Evolutionary conservation across 2,329 filamentous ascomycete genomes (phyloP).

Genomic region (Sporothrix mexicana): DNA sequence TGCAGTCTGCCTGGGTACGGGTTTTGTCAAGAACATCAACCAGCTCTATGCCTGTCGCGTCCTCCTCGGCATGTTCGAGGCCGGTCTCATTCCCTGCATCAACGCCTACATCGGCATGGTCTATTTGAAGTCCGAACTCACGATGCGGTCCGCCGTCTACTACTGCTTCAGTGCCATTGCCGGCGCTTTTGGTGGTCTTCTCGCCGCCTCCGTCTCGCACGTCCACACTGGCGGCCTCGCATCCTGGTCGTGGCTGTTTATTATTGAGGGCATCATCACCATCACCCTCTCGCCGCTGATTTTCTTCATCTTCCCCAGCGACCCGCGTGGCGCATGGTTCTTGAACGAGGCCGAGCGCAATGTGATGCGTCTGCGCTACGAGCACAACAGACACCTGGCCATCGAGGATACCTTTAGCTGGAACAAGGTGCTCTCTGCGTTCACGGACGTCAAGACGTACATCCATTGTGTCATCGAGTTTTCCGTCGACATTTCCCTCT

Average conservation of each 20-base stretch:
- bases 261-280: slow-evolving; percentile 35
- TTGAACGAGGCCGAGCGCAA: slow-evolving; percentile 31
- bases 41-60: slow-evolving; percentile 61
- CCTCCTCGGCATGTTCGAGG: slow-evolving; percentile 64
- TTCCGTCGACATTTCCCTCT: slow-evolving; percentile 42
- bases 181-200: slow-evolving; percentile 34
- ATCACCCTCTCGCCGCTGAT: not conserved
- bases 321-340: slow-evolving; percentile 32
- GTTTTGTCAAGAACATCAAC: slow-evolving; percentile 33
- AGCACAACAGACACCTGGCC: slow-evolving; percentile 29
- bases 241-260: slow-evolving; percentile 34
- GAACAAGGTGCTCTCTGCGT: slow-evolving; percentile 39
- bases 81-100: slow-evolving; percentile 65
- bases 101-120: slow-evolving; percentile 52
- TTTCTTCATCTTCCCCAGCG: slow-evolving; percentile 30
- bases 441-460: slow-evolving; percentile 42
- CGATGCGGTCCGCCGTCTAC: slow-evolving; percentile 30
- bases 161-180: slow-evolving; percentile 32
- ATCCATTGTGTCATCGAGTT: slow-evolving; percentile 47
- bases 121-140: slow-evolving; percentile 33
- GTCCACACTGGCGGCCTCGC: slow-evolving; percentile 25
- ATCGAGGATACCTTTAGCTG: slow-evolving; percentile 33
- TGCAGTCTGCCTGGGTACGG: slow-evolving; percentile 33
- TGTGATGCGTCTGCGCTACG: slow-evolving; percentile 26
- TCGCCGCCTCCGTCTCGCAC: slow-evolving; percentile 31